Evolutionary conservation across 257 asterid genomes (phyloP).

Genomic region (Forsythia viridissima): DNA sequence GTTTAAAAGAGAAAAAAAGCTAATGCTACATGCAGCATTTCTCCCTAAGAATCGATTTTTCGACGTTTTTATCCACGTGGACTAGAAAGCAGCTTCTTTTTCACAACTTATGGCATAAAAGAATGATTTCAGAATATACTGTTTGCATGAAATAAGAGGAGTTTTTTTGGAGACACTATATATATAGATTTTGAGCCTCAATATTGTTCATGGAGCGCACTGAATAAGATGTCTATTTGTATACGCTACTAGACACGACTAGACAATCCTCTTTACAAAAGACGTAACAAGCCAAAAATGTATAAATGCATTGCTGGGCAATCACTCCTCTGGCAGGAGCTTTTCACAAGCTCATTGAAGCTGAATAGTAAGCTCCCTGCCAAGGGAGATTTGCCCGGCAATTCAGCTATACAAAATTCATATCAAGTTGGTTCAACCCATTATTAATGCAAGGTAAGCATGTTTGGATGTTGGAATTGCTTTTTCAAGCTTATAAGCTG

Average conservation of each 20-base stretch:
- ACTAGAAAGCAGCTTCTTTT: slow-evolving; percentile 15
- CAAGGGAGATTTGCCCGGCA: slow-evolving; percentile 82
- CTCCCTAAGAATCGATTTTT: background rate
- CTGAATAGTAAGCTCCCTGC: slow-evolving; percentile 32
- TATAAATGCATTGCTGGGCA: slow-evolving; percentile 54
- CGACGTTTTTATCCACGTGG: background rate
- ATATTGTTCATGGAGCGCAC: background rate
- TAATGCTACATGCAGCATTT: background rate
- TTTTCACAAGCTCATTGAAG: slow-evolving; percentile 18
- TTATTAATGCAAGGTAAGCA: slow-evolving; percentile 6
- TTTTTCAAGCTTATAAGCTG: too few relatives aligned
- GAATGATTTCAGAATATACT: slow-evolving; percentile 36
- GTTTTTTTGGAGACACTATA: slow-evolving; percentile 22
- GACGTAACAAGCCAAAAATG: background rate
- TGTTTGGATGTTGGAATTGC: too few relatives aligned
- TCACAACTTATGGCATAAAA: slow-evolving; percentile 20
- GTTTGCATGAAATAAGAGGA: slow-evolving; percentile 16
- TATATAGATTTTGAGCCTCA: slow-evolving; percentile 16
- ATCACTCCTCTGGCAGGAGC: slow-evolving; percentile 57
- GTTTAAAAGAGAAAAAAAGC: background rate
- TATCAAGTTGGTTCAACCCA: background rate
- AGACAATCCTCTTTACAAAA: too few relatives aligned
- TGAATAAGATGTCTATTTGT: background rate
- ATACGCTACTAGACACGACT: background rate
- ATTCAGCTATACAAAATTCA: slow-evolving; percentile 27